Evolutionary conservation across 306 rosid genomes (phyloP), one percentile per base, ranked within the genome.

Genomic region (Citrullus colocynthis): DNA sequence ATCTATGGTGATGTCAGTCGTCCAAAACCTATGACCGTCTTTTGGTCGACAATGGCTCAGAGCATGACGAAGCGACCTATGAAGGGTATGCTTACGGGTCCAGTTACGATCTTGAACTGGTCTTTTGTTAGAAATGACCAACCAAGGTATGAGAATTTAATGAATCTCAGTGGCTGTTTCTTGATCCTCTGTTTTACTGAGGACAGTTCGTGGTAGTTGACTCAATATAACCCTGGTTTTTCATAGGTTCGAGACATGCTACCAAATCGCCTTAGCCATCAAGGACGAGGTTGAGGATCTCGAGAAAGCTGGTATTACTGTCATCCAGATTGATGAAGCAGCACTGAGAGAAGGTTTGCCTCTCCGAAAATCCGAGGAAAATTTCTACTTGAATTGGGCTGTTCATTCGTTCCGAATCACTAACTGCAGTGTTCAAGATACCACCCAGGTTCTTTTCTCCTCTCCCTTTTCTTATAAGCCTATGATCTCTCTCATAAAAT

Each of bases 81-180:
- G 96, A 93, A 93, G 86, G 97, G 97, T 83, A 93, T 90, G 96
- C 92, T 90, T 77, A 93, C 96, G 0, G 96, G 97, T 78, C 96
- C 96, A 30, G 94, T 93, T 24, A 93, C 97, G 58, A 90, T 93
- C 85, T 81, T 93, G 78, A 93, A 93, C 86, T 93, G 96, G 96
- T 93, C 96, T 49, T 90, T 93, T 51, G 97, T 93, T 32, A 86
- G 96, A 85, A 88, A 93, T 85, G 94, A 93, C 78, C 97, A 90
- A 61, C 96, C 97, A 36, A 88, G 96, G 97, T 90, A 82, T 67
- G 59, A 16, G 15, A 48, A 61, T 30, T 2, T 52, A 14, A 49
- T 7, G 77, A 48, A 54, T 13, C 49, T 0, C 39, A 48, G 9
- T 37, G 14, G 14, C 16, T 4, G 20, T 58, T 15, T 39, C n/a